Percentiles rank a stretch among this genome's conserved stretches.
phyloP scores from a whole-genome alignment of 768 basidiomycete genomes.

The Tulasnella sp. region DNA sequence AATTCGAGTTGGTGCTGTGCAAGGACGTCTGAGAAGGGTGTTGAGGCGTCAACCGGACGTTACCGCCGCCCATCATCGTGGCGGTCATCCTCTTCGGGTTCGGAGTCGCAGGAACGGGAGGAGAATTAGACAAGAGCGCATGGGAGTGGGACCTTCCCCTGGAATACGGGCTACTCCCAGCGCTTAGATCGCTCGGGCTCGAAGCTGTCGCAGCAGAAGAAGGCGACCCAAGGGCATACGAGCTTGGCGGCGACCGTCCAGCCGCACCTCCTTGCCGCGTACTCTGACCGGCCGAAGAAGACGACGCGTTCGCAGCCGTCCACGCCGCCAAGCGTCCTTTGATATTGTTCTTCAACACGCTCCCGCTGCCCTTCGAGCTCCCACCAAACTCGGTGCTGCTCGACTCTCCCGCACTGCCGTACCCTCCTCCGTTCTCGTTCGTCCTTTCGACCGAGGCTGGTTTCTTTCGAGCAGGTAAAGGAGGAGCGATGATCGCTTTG shows the following conservation, averaged over 20 bases:
- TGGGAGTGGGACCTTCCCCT: neutral
- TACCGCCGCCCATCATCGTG: no score
- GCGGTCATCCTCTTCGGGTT: constrained; percentile 3
- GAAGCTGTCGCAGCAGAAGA: neutral
- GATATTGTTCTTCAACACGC: neutral
- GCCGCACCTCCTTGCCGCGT: neutral
- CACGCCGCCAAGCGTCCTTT: neutral
- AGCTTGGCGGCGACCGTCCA: neutral
- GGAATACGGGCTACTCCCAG: neutral
- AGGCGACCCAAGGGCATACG: neutral
- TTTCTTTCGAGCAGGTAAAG: neutral
- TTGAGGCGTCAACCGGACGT: neutral
- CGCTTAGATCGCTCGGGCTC: neutral
- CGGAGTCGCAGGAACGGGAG: neutral
- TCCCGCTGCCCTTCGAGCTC: neutral
- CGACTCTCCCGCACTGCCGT: neutral
- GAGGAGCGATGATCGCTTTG: neutral
- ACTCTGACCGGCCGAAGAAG: neutral
- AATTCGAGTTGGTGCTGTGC: neutral
- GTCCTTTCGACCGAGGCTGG: neutral
- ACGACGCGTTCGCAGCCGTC: neutral
- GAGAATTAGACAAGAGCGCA: neutral
- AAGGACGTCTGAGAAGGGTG: neutral
- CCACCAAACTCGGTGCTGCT: neutral
- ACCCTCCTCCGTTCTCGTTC: neutral